Base-by-base conservation (phyloP, 2,329 filamentous ascomycete species). In the Colletotrichum coccodes region DNA sequence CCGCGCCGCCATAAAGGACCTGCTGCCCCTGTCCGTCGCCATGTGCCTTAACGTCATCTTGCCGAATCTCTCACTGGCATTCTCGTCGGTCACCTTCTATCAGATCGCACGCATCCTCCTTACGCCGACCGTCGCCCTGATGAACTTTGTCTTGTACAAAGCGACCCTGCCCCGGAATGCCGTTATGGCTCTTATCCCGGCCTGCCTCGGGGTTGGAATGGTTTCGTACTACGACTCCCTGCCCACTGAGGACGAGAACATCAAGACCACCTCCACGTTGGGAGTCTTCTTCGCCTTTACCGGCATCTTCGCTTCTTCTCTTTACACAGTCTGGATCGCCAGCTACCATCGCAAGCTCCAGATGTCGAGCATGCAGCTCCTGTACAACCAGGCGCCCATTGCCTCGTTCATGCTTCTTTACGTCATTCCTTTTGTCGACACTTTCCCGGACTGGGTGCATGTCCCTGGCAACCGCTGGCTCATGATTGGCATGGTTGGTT, bases 1-100 rank as follows among this genome's bases (percentile, higher is more conserved):
- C 46, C 83, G 85, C 57, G 85, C 87, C 44, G 79, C 85, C 36
- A 79, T 90, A 56, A 79, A 81, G 66, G 84, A 88, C 40, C 87
- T 92, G 63, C 80, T 91, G 21, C 91, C 90, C 3, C 82, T 92
- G n/a, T 88, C 89, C 3, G 74, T 90, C 34, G 86, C 89, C 74
- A 92, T 93, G 90, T 86, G 88, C 59, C 82, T 90, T 68, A 92
- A 92, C 77, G 89, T 92, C 75, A 89, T 92, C 71, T 82, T 92
- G 11, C 90, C 89, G 11, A 92, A 92, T 74, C 79, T 92, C 7
- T 91, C 89, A 1, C 82, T 93, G 49, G 90, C 90, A 34, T 91
- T 88, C 76, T 92, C 90, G 26, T 87, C 87, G 58, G 87, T 92
- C 47, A 90, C 89, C 47, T 92, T 92, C 76, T 92, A 92, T 77